These are phyloP conservation scores for Coprinopsis cinerea DNA, from an alignment of 768 basidiomycete species.

Conservation along the genomic window DNA sequence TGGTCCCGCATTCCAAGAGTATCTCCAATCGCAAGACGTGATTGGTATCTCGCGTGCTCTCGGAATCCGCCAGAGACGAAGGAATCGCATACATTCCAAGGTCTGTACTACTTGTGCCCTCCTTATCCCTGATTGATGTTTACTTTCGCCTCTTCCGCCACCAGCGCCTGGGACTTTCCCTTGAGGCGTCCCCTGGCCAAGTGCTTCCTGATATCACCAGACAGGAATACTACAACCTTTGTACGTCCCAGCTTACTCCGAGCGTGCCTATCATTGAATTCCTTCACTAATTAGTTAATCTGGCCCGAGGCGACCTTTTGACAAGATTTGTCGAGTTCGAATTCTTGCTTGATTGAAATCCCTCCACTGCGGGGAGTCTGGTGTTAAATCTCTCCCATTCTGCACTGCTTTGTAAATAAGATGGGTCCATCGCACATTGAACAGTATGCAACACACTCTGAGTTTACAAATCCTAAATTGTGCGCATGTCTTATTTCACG, in stretches of 20 bases:
- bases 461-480: too few species aligned
- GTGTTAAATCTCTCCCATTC: too few species aligned
- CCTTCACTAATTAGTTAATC: conserved; percentile 21
- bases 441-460: too few species aligned
- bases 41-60: conserved; percentile 17
- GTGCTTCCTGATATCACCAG: conserved; percentile 28
- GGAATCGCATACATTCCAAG: conserved; percentile 30
- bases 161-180: conserved; percentile 30
- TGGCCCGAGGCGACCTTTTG: conserved; percentile 29
- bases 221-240: conserved; percentile 33
- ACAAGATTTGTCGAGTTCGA: conserved; percentile 34
- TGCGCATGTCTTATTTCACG: too few species aligned
- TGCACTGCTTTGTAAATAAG: too few species aligned
- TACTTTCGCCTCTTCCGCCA: not conserved
- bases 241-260: conserved; percentile 21
- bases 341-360: not conserved
- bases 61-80: conserved; percentile 23
- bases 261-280: not conserved
- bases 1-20: conserved; percentile 29
- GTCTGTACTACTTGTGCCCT: conserved; percentile 14
- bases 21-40: conserved; percentile 22
- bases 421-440: too few species aligned
- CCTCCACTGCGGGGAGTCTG: too few species aligned
- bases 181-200: conserved; percentile 23
- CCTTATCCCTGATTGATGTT: not conserved